Evolutionary conservation across 176 grass and related monocot genomes (phyloP).

Genomic region (Rhynchospora tenuis): DNA sequence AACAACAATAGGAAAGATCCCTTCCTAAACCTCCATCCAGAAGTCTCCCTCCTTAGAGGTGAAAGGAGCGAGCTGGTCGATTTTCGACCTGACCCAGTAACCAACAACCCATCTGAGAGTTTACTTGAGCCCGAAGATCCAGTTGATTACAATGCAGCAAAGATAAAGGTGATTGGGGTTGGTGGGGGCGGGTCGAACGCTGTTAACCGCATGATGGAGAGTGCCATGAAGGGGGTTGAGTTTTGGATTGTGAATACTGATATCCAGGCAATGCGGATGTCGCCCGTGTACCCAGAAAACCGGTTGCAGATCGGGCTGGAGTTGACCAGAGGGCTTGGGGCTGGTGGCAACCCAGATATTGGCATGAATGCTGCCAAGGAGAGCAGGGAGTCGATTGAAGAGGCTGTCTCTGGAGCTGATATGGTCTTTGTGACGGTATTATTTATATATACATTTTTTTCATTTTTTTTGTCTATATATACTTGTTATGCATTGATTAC

Average conservation of each 20-base stretch:
- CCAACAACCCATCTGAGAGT: slow-evolving; percentile 33
- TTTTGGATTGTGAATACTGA: slow-evolving; percentile 93
- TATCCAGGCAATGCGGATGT: slow-evolving; percentile 79
- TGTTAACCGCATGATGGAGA: slow-evolving; percentile 81
- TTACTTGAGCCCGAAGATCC: slow-evolving; percentile 6
- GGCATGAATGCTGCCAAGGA: slow-evolving; percentile 87
- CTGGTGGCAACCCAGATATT: slow-evolving; percentile 80
- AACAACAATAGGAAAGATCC: slow-evolving; percentile 41
- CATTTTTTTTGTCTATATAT: neutral
- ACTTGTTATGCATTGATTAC: neutral
- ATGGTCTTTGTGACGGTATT: slow-evolving; percentile 93
- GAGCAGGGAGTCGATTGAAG: slow-evolving; percentile 65
- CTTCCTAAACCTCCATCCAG: slow-evolving; percentile 72
- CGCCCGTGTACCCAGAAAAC: slow-evolving; percentile 54
- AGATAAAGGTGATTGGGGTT: slow-evolving; percentile 83
- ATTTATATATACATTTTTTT: neutral
- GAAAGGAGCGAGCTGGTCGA: slow-evolving; percentile 22
- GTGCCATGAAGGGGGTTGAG: slow-evolving; percentile 77
- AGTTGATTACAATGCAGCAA: slow-evolving; percentile 53
- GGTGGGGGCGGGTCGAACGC: slow-evolving; percentile 82
- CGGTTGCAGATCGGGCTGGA: slow-evolving; percentile 81
- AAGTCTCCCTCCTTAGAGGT: slow-evolving; percentile 63
- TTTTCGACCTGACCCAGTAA: slow-evolving; percentile 19
- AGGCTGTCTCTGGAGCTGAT: slow-evolving; percentile 54
- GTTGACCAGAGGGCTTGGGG: slow-evolving; percentile 67